Percentiles rank a stretch among this genome's conserved stretches.
Conservation (phyloP, 148 eudicot genomes). For the Pouteria glomerata region DNA sequence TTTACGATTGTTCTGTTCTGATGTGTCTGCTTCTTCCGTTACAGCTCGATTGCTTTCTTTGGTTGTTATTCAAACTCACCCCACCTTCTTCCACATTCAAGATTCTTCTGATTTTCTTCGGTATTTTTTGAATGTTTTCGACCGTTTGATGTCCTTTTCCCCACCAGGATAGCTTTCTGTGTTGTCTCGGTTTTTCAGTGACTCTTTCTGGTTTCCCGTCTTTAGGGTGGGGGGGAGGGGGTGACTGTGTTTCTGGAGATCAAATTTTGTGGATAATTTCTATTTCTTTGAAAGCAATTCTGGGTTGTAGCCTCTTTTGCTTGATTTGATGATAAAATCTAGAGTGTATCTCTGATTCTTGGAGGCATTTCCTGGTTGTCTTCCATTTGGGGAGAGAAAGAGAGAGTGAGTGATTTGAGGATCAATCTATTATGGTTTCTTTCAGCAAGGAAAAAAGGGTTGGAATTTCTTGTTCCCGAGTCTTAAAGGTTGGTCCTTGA, state of each 20-base stretch:
- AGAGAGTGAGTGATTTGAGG: not conserved
- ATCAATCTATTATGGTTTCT: constrained; percentile 14
- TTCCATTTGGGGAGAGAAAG: not conserved
- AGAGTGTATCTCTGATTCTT: not conserved
- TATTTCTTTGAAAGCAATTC: constrained; percentile 3
- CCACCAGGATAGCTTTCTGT: constrained; percentile 13
- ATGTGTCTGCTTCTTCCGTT: constrained; percentile 17
- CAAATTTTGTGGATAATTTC: not conserved
- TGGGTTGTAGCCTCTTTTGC: not conserved
- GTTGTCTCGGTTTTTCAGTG: not conserved
- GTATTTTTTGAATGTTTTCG: constrained; percentile 11
- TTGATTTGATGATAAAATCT: not conserved
- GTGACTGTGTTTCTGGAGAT: not conserved
- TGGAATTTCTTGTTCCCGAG: constrained; percentile 27
- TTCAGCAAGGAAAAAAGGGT: constrained; percentile 23
- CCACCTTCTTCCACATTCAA: not conserved
- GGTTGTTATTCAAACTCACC: not conserved
- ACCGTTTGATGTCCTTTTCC: constrained; percentile 30
- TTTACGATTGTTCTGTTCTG: not conserved
- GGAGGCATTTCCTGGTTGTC: not conserved
- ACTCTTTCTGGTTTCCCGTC: constrained; percentile 10
- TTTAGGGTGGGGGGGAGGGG: not conserved
- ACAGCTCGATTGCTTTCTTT: constrained; percentile 6
- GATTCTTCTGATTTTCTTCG: not conserved
- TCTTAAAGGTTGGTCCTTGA: constrained; percentile 53